phyloP scores from a whole-genome alignment of 352 stramenopile genomes.

The Phytophthora boehmeriae region DNA sequence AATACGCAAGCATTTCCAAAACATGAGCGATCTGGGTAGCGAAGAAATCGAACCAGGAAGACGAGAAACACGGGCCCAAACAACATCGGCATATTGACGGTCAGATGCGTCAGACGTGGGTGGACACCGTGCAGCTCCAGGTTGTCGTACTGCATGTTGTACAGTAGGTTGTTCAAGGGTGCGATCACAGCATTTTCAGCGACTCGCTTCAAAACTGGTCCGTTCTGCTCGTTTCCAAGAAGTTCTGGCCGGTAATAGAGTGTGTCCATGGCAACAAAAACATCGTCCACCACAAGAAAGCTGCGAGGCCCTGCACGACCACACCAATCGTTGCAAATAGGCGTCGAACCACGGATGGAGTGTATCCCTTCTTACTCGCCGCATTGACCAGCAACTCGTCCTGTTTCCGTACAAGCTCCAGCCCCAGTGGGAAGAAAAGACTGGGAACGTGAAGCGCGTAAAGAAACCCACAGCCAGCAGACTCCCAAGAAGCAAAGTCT shows the following conservation, averaged over 20 bases:
- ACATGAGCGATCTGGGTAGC: conserved; percentile 25
- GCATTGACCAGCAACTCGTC: conserved; percentile 40
- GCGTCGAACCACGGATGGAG: conserved; percentile 21
- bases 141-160: conserved; percentile 92
- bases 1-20: conserved; percentile 54
- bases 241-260: conserved; percentile 55
- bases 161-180: conserved; percentile 89
- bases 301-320: conserved; percentile 47
- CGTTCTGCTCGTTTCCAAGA: conserved; percentile 13
- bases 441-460: conserved; percentile 80
- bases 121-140: conserved; percentile 92
- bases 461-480: conserved; percentile 79
- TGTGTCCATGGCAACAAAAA: conserved; percentile 60
- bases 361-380: conserved; percentile 36
- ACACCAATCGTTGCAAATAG: conserved; percentile 32
- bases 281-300: conserved; percentile 43
- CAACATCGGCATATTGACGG: conserved; percentile 93
- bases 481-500: conserved; percentile 65
- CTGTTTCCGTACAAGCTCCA: conserved; percentile 68
- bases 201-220: conserved; percentile 16
- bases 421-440: conserved; percentile 81
- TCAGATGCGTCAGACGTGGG: conserved; percentile 82
- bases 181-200: conserved; percentile 50
- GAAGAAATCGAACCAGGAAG: conserved; percentile 42
- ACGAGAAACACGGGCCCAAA: conserved; percentile 88